Evolutionary conservation across 768 basidiomycete species (phyloP).

Genomic region (Vishniacozyma victoriae): DNA sequence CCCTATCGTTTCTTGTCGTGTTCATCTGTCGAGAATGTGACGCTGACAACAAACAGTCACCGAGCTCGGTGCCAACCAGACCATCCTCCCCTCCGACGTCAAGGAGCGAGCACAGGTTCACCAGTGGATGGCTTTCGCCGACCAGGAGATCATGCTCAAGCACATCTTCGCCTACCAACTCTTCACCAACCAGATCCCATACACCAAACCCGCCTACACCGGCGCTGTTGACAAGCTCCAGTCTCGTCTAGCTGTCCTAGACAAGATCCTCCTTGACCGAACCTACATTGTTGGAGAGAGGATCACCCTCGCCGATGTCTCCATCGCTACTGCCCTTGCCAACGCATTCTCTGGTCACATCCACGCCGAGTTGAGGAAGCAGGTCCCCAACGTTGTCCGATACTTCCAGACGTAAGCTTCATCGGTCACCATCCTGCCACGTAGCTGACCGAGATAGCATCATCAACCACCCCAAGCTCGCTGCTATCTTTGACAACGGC

Average conservation of each 20-base stretch:
- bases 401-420: slow-evolving; percentile 64
- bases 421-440: background rate
- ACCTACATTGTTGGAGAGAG: slow-evolving; percentile 93
- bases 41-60: slow-evolving; percentile 56
- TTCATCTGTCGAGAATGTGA: background rate
- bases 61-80: slow-evolving; percentile 65
- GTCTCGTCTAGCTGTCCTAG: slow-evolving; percentile 61
- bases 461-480: slow-evolving; percentile 72
- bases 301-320: slow-evolving; percentile 86
- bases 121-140: slow-evolving; percentile 75
- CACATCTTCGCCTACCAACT: slow-evolving; percentile 51
- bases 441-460: slow-evolving; percentile 47
- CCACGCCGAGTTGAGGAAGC: slow-evolving; percentile 62
- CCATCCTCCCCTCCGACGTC: slow-evolving; percentile 61
- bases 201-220: slow-evolving; percentile 62
- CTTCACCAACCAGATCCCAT: slow-evolving; percentile 53
- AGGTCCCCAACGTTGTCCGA: slow-evolving; percentile 72
- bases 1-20: slow-evolving; percentile 6
- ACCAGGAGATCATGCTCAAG: slow-evolving; percentile 49
- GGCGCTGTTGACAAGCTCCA: slow-evolving; percentile 45
- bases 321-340: slow-evolving; percentile 58
- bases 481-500: slow-evolving; percentile 59
- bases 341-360: slow-evolving; percentile 55
- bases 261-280: slow-evolving; percentile 65
- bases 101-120: slow-evolving; percentile 71